phyloP scores from a whole-genome alignment of 495 filamentous ascomycete species.

The Neurospora sp. region DNA sequence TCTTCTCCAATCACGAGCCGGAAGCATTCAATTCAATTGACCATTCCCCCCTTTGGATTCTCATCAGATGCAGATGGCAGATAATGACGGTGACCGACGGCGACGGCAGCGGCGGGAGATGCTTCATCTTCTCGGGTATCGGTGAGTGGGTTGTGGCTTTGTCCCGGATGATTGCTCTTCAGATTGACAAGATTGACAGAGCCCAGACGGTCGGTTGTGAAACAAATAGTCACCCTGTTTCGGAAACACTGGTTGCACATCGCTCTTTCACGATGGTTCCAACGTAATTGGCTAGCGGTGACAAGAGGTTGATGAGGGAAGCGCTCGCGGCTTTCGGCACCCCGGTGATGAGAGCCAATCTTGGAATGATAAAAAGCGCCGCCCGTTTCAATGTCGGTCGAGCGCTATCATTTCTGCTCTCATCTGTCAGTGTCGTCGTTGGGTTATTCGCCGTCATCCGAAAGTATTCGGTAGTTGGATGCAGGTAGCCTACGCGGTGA shows the following conservation, averaged over 20 bases:
- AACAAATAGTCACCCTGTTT: not conserved
- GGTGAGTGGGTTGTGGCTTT: not conserved
- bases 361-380: not conserved
- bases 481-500: not conserved
- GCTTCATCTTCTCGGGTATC: not conserved
- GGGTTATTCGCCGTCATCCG: not conserved
- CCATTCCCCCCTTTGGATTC: not conserved
- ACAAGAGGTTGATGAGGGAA: not conserved
- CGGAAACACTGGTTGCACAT: not conserved
- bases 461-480: not conserved
- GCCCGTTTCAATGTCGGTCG: not conserved
- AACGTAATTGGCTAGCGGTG: not conserved
- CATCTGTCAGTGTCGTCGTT: not conserved
- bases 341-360: not conserved
- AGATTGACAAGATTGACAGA: not conserved
- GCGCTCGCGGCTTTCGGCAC: not conserved
- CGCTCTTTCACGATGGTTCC: not conserved
- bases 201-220: not conserved
- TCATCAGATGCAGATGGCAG: not conserved
- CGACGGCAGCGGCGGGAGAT: not conserved
- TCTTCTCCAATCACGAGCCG: not conserved
- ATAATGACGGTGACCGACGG: not conserved
- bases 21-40: not conserved
- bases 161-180: not conserved
- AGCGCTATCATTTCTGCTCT: not conserved